Evolutionary conservation across 1,284 basidiomycete species (phyloP).

Genomic region (Coniophora puteana): DNA sequence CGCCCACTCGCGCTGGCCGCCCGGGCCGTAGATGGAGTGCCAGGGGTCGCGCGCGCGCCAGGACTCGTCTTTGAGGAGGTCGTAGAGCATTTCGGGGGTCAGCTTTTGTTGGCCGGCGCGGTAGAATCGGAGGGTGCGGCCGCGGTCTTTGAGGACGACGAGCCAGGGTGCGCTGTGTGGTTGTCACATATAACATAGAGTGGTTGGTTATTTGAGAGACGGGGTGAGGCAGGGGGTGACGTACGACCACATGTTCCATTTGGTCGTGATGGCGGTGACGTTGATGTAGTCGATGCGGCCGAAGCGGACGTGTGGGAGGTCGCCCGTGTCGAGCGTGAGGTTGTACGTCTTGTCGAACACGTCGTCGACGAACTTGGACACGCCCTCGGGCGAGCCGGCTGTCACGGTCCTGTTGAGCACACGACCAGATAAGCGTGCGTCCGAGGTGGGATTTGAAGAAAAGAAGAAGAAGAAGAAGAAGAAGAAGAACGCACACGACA

Average conservation of each 20-base stretch:
- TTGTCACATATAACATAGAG: neutral
- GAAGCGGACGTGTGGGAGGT: conserved; percentile 69
- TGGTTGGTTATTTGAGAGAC: conserved; percentile 6
- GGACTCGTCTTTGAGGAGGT: conserved; percentile 57
- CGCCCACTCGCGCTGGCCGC: conserved; percentile 67
- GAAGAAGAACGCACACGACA: conserved; percentile 58
- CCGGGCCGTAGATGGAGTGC: conserved; percentile 61
- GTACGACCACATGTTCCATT: conserved; percentile 78
- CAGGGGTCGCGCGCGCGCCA: conserved; percentile 61
- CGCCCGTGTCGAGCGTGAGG: conserved; percentile 51
- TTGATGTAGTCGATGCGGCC: conserved; percentile 79
- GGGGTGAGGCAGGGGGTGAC: conserved; percentile 24
- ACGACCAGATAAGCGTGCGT: conserved; percentile 1
- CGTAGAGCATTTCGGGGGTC: conserved; percentile 51
- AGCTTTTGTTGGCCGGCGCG: conserved; percentile 57
- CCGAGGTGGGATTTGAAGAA: conserved; percentile 6
- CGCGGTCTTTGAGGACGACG: conserved; percentile 62
- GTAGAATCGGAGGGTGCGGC: conserved; percentile 72
- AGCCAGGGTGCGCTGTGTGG: conserved; percentile 60
- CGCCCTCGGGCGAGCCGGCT: conserved; percentile 50
- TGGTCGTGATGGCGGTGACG: conserved; percentile 75
- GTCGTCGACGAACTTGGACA: conserved; percentile 66
- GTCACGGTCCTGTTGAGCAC: conserved; percentile 51
- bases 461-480: conserved; percentile 4
- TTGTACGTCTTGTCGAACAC: conserved; percentile 71